Evolutionary conservation across 345 rosid species (phyloP).

Genomic region (Sonneratia alba): DNA sequence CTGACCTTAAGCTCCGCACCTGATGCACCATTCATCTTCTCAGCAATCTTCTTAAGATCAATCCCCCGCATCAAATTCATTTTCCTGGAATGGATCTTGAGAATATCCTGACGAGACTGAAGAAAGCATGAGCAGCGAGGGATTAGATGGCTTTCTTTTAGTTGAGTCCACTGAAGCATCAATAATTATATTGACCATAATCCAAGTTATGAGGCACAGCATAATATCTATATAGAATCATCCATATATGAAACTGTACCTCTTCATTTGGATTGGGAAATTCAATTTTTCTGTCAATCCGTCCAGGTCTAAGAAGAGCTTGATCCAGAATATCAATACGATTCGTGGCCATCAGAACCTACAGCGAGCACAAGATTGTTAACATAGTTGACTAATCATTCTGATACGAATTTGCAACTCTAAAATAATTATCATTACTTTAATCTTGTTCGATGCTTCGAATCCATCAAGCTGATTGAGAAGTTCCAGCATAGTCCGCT

Average conservation of each 20-base stretch:
- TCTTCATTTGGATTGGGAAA: constrained; percentile 97
- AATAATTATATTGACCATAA: neutral
- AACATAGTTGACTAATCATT: neutral
- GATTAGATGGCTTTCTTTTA: neutral
- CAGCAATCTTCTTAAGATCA: constrained; percentile 94
- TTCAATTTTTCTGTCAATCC: constrained; percentile 95
- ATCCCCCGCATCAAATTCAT: constrained; percentile 99
- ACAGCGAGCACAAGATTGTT: neutral
- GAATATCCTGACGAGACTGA: constrained; percentile 88
- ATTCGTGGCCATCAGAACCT: constrained; percentile 99
- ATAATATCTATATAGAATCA: neutral
- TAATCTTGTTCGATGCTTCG: constrained; percentile 96
- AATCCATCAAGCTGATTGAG: constrained; percentile 97
- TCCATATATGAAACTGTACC: constrained; percentile 20
- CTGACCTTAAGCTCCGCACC: constrained; percentile 97
- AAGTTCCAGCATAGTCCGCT: constrained; percentile 97
- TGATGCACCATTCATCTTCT: constrained; percentile 98
- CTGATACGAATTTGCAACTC: neutral
- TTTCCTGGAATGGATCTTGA: constrained; percentile 91
- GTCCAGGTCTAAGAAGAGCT: constrained; percentile 93
- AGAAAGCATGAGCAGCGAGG: constrained; percentile 7
- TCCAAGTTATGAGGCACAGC: neutral
- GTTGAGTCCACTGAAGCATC: neutral
- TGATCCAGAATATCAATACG: constrained; percentile 96
- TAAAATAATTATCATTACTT: constrained; percentile 30